Evolutionary conservation across 768 basidiomycete species (phyloP).

Genomic region (Ramaria sp.): DNA sequence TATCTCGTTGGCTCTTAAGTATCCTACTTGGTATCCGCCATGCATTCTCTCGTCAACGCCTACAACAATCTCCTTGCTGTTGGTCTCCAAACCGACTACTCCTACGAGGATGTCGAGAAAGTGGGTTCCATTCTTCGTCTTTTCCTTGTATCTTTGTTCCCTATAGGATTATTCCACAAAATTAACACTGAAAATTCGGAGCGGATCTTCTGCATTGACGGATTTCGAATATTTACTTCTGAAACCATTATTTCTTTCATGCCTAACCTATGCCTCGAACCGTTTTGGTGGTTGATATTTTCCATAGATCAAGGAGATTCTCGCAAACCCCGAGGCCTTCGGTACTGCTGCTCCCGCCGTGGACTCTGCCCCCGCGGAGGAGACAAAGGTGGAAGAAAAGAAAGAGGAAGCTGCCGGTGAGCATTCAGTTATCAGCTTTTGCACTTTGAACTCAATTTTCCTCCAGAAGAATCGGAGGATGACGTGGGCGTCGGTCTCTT

Average conservation of each 20-base stretch:
- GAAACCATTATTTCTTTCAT: conserved; percentile 8
- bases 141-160: conserved; percentile 17
- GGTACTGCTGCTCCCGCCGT: conserved; percentile 60
- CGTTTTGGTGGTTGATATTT: conserved; percentile 24
- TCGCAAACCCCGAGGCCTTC: conserved; percentile 98
- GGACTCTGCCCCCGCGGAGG: conserved; percentile 45
- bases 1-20: conserved; percentile 91
- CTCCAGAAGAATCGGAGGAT: conserved; percentile 65
- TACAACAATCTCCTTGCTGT: conserved; percentile 98
- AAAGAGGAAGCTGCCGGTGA: conserved; percentile 53
- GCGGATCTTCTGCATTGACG: conserved; percentile 33
- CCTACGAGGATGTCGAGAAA: conserved; percentile 90
- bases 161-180: conserved; percentile 24
- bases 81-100: conserved; percentile 85
- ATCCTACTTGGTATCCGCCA: conserved; percentile 94
- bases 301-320: conserved; percentile 83
- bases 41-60: conserved; percentile 93
- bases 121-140: conserved; percentile 33
- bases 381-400: conserved; percentile 59
- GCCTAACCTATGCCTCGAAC: conserved; percentile 7
- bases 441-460: background rate
- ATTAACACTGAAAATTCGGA: conserved; percentile 85
- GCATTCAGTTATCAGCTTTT: conserved; percentile 1
- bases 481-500: conserved; percentile 97
- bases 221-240: conserved; percentile 9